Base-by-base conservation (phyloP, 2,329 filamentous ascomycete species). In the Bipolaris oryzae region DNA sequence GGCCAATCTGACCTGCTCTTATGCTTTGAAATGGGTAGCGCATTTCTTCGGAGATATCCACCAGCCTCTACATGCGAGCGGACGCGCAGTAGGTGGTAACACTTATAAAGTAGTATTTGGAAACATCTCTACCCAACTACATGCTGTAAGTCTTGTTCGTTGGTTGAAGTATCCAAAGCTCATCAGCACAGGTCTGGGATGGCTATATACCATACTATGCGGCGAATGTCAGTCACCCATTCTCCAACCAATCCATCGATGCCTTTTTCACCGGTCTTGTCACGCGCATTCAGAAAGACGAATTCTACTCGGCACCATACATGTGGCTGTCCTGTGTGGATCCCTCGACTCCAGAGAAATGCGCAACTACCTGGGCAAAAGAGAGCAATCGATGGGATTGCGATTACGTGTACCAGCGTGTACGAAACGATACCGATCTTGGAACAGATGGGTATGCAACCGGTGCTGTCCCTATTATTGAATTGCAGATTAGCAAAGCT, bases 1-100 rank as follows among this genome's bases (percentile, higher is more conserved):
- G 10, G 59, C 63, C 33, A 75, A 78, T 53, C 10, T 75, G 53
- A 74, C 72, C 11, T 78, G 76, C 57, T 75, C 74, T 1, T 73
- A 78, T 53, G 76, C 77, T n/a, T 59, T 78, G 33, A 78, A 77
- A 47, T 79, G 76, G 75, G 70, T 77, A 3, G 64, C 72, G 3
- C 77, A 79, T 61, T 79, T 78, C 57, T 41, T 78, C 7, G 76
- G 77, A 16, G 77, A 79, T 45, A 74, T 79, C 11, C 66, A 73
- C 6, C 77, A 79, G 62, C 77, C 77, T 1, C 66, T 79, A 16
- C 77, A 79, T 62, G 74, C 76, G 10, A 77, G 73, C 15, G 74
- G 72, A 13, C 62, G 72, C 6, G 74, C 71, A 18, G 67, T 68
- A 6, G 77, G 77, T 13, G 77, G 77, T 0, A 79, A 79, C 52